Percentiles rank a stretch among this genome's conserved stretches.
Conservation (phyloP, 441 rosid genomes). For the Lepidium campestre region DNA sequence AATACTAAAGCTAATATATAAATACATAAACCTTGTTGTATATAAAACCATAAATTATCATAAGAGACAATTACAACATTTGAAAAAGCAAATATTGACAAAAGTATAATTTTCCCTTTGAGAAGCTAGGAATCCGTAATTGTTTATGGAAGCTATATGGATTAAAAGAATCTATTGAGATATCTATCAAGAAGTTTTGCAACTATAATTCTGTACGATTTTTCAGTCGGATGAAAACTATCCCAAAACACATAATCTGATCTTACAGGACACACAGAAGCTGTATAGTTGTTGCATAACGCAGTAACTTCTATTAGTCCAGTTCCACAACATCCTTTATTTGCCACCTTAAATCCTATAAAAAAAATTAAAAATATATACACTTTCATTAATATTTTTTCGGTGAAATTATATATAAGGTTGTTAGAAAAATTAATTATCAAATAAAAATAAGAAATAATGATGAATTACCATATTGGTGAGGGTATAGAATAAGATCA, state of each 20-base stretch:
- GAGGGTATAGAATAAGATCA: constrained; percentile 39
- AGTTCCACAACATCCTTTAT: constrained; percentile 64
- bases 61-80: background rate
- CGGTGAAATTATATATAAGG: too few species aligned
- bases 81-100: background rate
- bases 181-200: constrained; percentile 23
- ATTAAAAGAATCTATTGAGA: constrained; percentile 26
- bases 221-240: constrained; percentile 51
- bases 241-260: constrained; percentile 35
- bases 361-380: background rate
- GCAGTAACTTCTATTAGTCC: constrained; percentile 51
- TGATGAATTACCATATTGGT: constrained; percentile 36
- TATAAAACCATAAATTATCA: background rate
- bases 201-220: constrained; percentile 35
- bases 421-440: too few species aligned
- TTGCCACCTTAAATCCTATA: constrained; percentile 42
- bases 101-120: background rate
- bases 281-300: constrained; percentile 38
- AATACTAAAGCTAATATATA: background rate
- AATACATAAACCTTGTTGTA: background rate
- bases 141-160: too few species aligned
- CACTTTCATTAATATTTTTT: too few species aligned
- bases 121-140: background rate
- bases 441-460: background rate
- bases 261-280: constrained; percentile 30